These are phyloP conservation scores for Vicia sativa DNA, from an alignment of 306 rosid genomes.

Conservation along the genomic window DNA sequence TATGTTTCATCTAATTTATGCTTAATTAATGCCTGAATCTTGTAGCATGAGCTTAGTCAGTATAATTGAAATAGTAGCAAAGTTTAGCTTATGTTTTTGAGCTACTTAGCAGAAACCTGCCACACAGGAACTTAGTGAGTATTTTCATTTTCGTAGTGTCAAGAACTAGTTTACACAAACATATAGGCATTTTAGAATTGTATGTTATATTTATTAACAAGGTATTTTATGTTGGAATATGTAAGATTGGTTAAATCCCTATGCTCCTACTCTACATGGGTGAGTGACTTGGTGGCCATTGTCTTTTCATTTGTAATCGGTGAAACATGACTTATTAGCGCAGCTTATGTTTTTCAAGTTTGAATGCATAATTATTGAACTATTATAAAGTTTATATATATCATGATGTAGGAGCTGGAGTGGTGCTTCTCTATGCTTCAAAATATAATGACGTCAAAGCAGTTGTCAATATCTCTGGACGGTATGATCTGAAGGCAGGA, in stretches of 20 bases:
- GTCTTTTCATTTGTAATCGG: conserved; percentile 15
- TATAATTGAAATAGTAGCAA: no score
- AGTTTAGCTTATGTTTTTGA: conserved; percentile 12
- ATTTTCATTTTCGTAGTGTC: conserved; percentile 11
- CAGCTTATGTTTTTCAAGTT: neutral
- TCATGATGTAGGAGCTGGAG: neutral
- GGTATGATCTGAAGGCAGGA: neutral
- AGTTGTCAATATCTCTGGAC: conserved; percentile 8
- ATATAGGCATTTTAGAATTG: neutral
- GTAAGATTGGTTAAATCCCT: neutral
- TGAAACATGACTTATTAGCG: conserved; percentile 22
- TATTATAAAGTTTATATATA: neutral
- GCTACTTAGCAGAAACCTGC: conserved; percentile 24
- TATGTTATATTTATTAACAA: neutral
- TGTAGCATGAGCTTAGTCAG: no score
- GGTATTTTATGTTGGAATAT: no score
- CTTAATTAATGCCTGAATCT: no score
- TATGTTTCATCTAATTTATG: no score
- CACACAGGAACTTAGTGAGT: neutral
- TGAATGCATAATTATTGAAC: conserved; percentile 21
- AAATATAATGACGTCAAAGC: conserved; percentile 1
- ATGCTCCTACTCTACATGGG: conserved; percentile 2
- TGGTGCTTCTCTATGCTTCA: conserved; percentile 12
- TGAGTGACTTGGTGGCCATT: neutral
- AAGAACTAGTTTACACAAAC: conserved; percentile 16